Evolutionary conservation across 2,329 filamentous ascomycete species (phyloP), one percentile per base, ranked within the genome.

Genomic region (Pseudopithomyces maydicus): DNA sequence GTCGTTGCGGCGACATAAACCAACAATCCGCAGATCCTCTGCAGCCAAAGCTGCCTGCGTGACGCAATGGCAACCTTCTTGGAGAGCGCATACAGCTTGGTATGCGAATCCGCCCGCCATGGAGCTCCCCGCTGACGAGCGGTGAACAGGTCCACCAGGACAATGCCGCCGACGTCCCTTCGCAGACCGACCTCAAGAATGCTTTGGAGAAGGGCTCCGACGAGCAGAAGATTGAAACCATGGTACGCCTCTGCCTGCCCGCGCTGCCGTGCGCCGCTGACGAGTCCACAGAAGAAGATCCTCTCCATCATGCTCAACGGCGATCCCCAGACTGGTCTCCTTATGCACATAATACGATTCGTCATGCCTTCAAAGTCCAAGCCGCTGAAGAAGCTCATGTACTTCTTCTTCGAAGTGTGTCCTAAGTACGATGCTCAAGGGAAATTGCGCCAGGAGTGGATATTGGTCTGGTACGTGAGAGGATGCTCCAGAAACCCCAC

Each of bases 291-390:
- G 73, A 96, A 95, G 87, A 90, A 88, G 81, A 92, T 99, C 76
- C 82, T 98, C 74, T 96, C 91, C 62, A 88, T 97, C 74, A 98
- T 99, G 95, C 87, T 99, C 73, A 98, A 98, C 77, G 95, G 95
- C 67, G 94, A 99, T 74, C 89, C 95, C 39, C 95, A 99, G 89
- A 90, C 93, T 23, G 89, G 92, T 67, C 84, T 99, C 19, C 88
- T 99, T 69, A 99, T 99, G 95, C 95, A 98, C 81, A 99, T 99
- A 74, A 99, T 99, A 78, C 92, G 95, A 77, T 99, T 99, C 77
- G 93, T 99, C 70, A 99, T 99, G 95, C 95, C 95, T 14, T 97
- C 92, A 62, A 97, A 96, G 82, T 92, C 90, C 79, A 99, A 99
- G 82, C 83, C 90, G 41, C 83, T 99, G 71, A 99, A 99, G 86